phyloP scores from a whole-genome alignment of 352 stramenopile genomes.

The Phytophthora sp. region DNA sequence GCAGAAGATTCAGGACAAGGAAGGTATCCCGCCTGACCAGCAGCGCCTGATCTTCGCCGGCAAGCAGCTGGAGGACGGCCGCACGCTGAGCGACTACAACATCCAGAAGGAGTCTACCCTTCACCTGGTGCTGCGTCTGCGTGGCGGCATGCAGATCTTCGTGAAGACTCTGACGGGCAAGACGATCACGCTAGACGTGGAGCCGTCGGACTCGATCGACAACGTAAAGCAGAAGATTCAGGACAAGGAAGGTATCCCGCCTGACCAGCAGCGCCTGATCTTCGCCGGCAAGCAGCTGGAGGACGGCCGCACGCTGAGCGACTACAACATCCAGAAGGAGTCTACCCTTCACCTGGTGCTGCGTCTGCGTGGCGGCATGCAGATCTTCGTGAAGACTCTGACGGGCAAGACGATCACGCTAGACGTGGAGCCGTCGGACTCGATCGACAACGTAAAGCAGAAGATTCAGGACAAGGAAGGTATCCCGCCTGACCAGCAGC shows the following conservation, averaged over 20 bases:
- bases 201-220: too few relatives aligned
- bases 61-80: conserved; percentile 34
- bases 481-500: conserved; percentile 95
- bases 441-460: too few relatives aligned
- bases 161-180: too few relatives aligned
- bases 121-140: conserved; percentile 97
- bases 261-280: conserved; percentile 99
- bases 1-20: conserved; percentile 36
- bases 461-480: conserved; percentile 64
- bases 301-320: conserved; percentile 94
- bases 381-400: too few relatives aligned
- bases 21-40: conserved; percentile 33
- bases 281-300: conserved; percentile 99
- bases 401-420: too few relatives aligned
- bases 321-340: conserved; percentile 98
- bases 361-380: conserved; percentile 93
- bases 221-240: conserved; percentile 99
- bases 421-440: too few relatives aligned
- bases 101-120: conserved; percentile 98
- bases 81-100: conserved; percentile 86
- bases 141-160: too few relatives aligned
- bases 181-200: too few relatives aligned
- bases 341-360: conserved; percentile 98
- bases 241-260: conserved; percentile 99
- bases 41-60: conserved; percentile 32